Percentiles rank a stretch among this genome's conserved stretches.
Conservation (phyloP, 2,329 filamentous ascomycete genomes). For the Colletotrichum eremochloae region DNA sequence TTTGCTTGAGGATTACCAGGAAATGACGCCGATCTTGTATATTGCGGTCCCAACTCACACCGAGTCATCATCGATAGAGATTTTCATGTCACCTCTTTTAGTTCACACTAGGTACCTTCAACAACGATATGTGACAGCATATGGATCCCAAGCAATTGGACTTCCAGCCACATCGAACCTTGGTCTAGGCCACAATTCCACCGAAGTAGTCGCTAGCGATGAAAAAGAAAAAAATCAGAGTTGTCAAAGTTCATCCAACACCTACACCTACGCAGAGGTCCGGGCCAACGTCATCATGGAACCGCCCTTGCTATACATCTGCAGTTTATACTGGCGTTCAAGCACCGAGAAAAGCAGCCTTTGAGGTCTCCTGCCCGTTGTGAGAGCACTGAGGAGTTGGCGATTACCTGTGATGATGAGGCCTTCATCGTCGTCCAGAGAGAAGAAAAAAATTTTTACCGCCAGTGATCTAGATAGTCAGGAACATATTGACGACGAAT, state of each 20-base stretch:
- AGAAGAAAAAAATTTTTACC: too few species aligned
- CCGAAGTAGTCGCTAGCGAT: not conserved
- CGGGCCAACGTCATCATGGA: constrained; percentile 8
- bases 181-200: not conserved
- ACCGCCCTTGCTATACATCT: not conserved
- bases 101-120: not conserved
- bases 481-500: not conserved
- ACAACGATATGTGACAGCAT: not conserved
- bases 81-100: not conserved
- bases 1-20: not conserved
- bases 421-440: not conserved
- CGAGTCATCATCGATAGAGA: too few species aligned
- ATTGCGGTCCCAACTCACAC: not conserved
- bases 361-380: not conserved
- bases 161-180: not conserved
- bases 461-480: not conserved
- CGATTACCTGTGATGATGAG: too few species aligned
- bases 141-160: not conserved
- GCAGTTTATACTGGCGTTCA: not conserved
- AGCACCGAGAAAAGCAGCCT: too few species aligned
- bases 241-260: not conserved
- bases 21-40: not conserved
- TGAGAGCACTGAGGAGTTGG: not conserved
- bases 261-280: too few species aligned
- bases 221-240: constrained; percentile 4